phyloP scores from a whole-genome alignment of 495 filamentous ascomycete genomes.

The Hypoxylon trugodes region DNA sequence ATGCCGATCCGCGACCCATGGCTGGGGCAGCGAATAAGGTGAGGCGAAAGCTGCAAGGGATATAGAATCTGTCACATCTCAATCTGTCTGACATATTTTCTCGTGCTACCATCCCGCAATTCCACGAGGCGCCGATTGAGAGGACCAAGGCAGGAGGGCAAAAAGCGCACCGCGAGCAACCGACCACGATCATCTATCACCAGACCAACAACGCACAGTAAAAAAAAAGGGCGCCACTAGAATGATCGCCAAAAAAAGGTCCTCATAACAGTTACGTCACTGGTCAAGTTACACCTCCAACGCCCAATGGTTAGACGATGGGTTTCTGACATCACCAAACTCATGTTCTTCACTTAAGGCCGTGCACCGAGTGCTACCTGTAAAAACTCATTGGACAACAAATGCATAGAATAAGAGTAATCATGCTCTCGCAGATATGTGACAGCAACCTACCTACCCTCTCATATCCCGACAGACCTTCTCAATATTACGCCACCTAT shows the following conservation, averaged over 20 bases:
- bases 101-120: conserved; percentile 35
- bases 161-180: conserved; percentile 32
- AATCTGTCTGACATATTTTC: conserved; percentile 36
- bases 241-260: conserved; percentile 28
- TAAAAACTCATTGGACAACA: conserved; percentile 18
- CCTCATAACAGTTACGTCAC: conserved; percentile 36
- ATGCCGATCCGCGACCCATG: conserved; percentile 42
- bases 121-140: conserved; percentile 21
- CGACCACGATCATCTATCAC: conserved; percentile 30
- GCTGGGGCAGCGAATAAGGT: conserved; percentile 41
- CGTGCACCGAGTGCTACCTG: conserved; percentile 9
- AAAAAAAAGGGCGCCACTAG: conserved; percentile 28
- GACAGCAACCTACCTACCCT: conserved; percentile 14
- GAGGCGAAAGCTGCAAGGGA: conserved; percentile 37
- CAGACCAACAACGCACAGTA: conserved; percentile 28
- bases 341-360: conserved; percentile 15
- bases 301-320: conserved; percentile 19
- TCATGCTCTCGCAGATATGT: conserved; percentile 1
- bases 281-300: conserved; percentile 16
- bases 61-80: conserved; percentile 41
- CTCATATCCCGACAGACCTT: conserved; percentile 21
- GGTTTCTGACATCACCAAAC: conserved; percentile 36
- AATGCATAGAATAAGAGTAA: conserved; percentile 15
- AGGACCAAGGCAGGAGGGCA: conserved; percentile 4
- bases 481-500: conserved; percentile 29